A percentile compares a stretch with the other conserved stretches of the same genome.
These are phyloP conservation scores for Pseudogymnoascus sp. DNA, from an alignment of 2,329 filamentous ascomycete species.

Conservation along the genomic window DNA sequence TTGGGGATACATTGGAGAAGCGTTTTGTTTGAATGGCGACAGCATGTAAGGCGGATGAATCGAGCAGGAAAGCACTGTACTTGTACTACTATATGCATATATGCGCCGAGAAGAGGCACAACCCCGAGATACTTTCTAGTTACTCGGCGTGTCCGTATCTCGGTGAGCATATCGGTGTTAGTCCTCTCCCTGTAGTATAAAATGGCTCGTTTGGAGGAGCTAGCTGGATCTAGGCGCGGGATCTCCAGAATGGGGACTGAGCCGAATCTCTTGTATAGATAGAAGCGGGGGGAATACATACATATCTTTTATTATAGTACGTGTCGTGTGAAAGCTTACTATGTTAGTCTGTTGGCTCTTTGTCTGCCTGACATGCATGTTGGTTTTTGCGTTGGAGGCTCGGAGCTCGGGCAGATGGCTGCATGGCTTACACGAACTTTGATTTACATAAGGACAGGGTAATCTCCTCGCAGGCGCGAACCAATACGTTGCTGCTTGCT, in stretches of 20 bases:
- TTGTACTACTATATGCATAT: constrained; percentile 8
- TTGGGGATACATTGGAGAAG: background rate
- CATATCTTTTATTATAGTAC: background rate
- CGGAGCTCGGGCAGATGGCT: background rate
- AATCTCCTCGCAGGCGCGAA: background rate
- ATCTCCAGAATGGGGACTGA: constrained; percentile 4
- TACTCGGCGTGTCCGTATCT: constrained; percentile 5
- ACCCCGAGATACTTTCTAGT: background rate
- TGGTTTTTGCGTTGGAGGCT: too few species aligned
- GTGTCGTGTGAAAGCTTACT: background rate
- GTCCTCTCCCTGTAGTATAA: constrained; percentile 6
- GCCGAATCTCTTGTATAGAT: constrained; percentile 9
- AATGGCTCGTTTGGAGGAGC: constrained; percentile 9
- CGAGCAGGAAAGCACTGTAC: constrained; percentile 11
- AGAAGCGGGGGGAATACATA: background rate
- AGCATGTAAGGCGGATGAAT: background rate
- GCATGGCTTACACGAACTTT: background rate
- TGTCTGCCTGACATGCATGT: background rate
- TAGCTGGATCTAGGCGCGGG: background rate
- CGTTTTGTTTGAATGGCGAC: constrained; percentile 2
- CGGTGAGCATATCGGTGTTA: constrained; percentile 8
- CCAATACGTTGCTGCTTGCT: background rate
- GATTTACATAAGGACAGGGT: background rate
- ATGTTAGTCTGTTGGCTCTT: background rate
- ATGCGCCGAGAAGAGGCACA: background rate